Evolutionary conservation across 2,329 filamentous ascomycete genomes (phyloP).

Genomic region (Arthrobotrys sinensis): DNA sequence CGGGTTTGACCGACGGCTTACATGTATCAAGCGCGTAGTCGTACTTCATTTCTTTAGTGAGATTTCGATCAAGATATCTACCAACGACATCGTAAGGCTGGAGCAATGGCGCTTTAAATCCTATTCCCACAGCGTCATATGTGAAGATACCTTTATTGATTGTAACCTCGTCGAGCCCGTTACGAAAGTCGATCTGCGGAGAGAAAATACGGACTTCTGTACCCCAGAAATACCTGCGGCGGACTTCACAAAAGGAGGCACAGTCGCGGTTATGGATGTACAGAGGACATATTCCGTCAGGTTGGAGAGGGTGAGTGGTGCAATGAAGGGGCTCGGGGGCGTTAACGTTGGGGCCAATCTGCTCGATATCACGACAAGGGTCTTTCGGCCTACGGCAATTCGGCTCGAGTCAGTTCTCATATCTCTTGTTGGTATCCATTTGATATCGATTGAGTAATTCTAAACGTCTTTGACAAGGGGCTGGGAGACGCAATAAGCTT

Average conservation of each 20-base stretch:
- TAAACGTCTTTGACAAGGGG: background rate
- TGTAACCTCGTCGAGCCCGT: background rate
- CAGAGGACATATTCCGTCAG: slow-evolving; percentile 13
- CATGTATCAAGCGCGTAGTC: slow-evolving; percentile 10
- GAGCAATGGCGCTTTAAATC: background rate
- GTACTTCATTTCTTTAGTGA: background rate
- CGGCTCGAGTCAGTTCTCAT: background rate
- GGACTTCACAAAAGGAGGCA: slow-evolving; percentile 38
- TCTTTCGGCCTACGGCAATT: slow-evolving; percentile 13
- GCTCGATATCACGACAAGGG: slow-evolving; percentile 5
- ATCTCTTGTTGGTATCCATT: background rate
- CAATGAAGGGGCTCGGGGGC: too few species aligned
- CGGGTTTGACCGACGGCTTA: background rate
- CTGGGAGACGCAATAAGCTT: slow-evolving; percentile 19
- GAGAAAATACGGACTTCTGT: slow-evolving; percentile 24
- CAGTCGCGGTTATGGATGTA: slow-evolving; percentile 10
- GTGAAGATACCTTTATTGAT: slow-evolving; percentile 9
- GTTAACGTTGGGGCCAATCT: background rate
- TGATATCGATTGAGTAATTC: slow-evolving; percentile 7
- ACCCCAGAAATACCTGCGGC: slow-evolving; percentile 35
- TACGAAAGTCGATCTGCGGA: background rate
- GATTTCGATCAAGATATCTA: background rate
- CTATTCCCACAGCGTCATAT: background rate
- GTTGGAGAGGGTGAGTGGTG: too few species aligned
- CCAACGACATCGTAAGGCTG: slow-evolving; percentile 18